Conservation (phyloP, 257 asterid genomes). For the Solanum lycopersicoides region DNA sequence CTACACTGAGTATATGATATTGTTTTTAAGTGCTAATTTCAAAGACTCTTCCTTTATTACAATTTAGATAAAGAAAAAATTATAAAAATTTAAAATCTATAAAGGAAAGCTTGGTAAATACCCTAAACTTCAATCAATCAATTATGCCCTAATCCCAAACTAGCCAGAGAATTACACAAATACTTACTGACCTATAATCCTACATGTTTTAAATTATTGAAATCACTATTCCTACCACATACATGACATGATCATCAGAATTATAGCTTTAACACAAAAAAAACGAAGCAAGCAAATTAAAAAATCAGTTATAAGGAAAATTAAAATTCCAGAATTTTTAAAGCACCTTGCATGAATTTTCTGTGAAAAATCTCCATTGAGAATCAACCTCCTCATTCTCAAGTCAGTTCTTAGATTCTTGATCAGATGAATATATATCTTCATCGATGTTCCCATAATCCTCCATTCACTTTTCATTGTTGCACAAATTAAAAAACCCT, state of each 20-base stretch:
- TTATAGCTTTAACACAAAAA: neutral
- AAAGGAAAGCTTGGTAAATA: neutral
- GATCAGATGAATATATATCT: constrained; percentile 43
- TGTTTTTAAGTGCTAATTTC: neutral
- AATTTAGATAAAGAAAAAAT: neutral
- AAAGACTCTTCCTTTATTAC: neutral
- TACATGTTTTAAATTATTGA: neutral
- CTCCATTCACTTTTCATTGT: constrained; percentile 21
- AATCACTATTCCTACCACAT: neutral
- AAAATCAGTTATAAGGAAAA: neutral
- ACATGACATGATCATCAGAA: neutral
- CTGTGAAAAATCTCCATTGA: constrained; percentile 29
- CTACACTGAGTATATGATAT: neutral
- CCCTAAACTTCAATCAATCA: neutral
- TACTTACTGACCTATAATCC: neutral
- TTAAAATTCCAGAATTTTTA: neutral
- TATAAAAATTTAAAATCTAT: neutral
- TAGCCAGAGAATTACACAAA: neutral
- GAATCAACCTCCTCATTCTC: constrained; percentile 48
- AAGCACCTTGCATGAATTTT: constrained; percentile 58
- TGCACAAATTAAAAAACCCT: neutral
- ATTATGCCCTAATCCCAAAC: neutral
- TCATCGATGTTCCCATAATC: constrained; percentile 51
- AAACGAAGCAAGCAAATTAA: neutral
- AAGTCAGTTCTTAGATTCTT: constrained; percentile 37